phyloP scores from a whole-genome alignment of 805 yeast species.

The Candida quercuum region DNA sequence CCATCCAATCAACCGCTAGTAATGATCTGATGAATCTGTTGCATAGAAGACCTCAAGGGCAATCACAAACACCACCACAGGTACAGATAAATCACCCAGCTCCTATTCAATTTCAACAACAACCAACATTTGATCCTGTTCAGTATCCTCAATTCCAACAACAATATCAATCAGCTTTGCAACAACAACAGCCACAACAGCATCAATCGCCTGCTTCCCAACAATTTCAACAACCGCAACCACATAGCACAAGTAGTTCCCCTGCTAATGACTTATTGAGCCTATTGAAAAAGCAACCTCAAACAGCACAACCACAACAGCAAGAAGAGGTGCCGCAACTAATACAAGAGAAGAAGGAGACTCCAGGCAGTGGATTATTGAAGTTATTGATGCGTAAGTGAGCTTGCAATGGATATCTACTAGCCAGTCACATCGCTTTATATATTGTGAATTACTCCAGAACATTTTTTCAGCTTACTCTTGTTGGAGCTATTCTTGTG shows the following conservation, averaged over 20 bases:
- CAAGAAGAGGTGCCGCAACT: too few species aligned
- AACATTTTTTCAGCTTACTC: too few species aligned
- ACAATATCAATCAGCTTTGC: not conserved
- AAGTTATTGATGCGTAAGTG: not conserved
- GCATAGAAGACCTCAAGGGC: slow-evolving; percentile 1
- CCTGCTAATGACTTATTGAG: not conserved
- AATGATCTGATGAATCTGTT: slow-evolving; percentile 6
- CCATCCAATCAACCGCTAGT: not conserved
- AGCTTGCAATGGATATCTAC: too few species aligned
- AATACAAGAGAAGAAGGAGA: not conserved
- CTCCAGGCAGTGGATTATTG: not conserved
- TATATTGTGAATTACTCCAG: too few species aligned
- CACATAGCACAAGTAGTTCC: not conserved
- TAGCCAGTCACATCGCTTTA: too few species aligned
- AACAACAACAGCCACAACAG: not conserved
- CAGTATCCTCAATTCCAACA: not conserved
- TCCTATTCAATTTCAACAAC: slow-evolving; percentile 1
- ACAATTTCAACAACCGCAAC: slow-evolving; percentile 1
- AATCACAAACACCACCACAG: not conserved
- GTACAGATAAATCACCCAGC: too few species aligned
- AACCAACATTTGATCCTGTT: too few species aligned
- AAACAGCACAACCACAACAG: not conserved
- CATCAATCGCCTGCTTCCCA: not conserved
- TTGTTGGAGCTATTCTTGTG: too few species aligned
- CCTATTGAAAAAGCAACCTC: not conserved